phyloP scores from a whole-genome alignment of 768 basidiomycete genomes.

The Mycena galopus region DNA sequence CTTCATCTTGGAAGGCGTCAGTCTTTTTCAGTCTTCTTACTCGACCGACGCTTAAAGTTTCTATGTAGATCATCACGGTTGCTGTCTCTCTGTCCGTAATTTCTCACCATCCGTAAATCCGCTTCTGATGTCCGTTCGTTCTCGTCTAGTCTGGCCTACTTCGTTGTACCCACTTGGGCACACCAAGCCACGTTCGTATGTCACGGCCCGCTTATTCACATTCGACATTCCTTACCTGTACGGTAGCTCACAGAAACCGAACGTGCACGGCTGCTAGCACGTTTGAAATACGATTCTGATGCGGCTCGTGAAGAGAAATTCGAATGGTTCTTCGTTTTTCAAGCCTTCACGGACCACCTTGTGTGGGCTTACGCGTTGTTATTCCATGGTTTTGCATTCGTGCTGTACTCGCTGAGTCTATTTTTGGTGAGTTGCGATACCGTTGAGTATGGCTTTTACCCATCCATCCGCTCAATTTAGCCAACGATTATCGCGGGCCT shows the following conservation, averaged over 20 bases:
- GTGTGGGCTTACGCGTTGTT: conserved; percentile 72
- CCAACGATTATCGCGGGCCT: conserved; percentile 72
- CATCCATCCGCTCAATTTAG: conserved; percentile 42
- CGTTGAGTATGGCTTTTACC: background rate
- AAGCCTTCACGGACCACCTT: conserved; percentile 69
- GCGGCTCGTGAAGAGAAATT: conserved; percentile 66
- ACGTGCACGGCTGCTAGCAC: conserved; percentile 60
- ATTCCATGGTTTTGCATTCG: conserved; percentile 74
- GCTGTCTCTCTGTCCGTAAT: conserved; percentile 52
- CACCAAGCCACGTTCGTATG: conserved; percentile 68
- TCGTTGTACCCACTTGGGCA: conserved; percentile 71
- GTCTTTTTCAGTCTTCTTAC: background rate
- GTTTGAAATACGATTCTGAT: conserved; percentile 67
- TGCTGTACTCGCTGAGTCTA: conserved; percentile 68
- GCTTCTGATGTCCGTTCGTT: background rate
- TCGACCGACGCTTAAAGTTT: background rate
- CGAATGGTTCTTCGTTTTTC: conserved; percentile 67
- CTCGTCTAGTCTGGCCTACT: conserved; percentile 54
- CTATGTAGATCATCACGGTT: conserved; percentile 55
- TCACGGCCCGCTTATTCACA: conserved; percentile 25
- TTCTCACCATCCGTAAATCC: background rate
- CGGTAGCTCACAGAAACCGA: conserved; percentile 67
- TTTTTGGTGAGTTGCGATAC: conserved; percentile 58
- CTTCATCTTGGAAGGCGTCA: conserved; percentile 66
- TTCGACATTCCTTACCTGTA: conserved; percentile 42